These are phyloP conservation scores for Myriangium duriaei DNA, from an alignment of 2,329 filamentous ascomycete genomes.

Conservation along the genomic window DNA sequence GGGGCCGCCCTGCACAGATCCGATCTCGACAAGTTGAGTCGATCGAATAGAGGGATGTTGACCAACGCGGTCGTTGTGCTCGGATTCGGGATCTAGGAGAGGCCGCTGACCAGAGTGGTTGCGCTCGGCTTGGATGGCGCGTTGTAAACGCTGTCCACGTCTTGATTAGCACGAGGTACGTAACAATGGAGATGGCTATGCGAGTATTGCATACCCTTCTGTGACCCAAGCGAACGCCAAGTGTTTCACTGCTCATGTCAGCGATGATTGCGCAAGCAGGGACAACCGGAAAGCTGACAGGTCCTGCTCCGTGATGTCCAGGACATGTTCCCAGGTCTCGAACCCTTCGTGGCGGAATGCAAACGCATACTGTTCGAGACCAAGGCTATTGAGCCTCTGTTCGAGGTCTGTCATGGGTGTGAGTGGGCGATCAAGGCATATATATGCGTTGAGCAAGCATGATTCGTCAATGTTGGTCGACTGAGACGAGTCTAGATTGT, in stretches of 20 bases:
- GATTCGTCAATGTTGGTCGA: too few species aligned
- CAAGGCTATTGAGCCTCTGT: constrained; percentile 59
- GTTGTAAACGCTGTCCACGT: constrained; percentile 57
- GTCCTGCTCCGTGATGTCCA: constrained; percentile 75
- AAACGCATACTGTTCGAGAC: constrained; percentile 64
- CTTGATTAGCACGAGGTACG: neutral
- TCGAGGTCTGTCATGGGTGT: constrained; percentile 48
- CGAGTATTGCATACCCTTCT: constrained; percentile 59
- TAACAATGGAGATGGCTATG: neutral
- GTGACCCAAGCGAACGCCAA: constrained; percentile 70
- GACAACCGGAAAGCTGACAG: too few species aligned
- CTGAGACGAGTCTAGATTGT: too few species aligned
- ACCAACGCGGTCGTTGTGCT: too few species aligned
- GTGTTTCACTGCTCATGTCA: constrained; percentile 56
- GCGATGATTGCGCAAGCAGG: too few species aligned
- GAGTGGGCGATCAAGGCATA: too few species aligned
- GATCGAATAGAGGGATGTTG: too few species aligned
- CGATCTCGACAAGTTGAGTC: too few species aligned
- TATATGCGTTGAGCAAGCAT: too few species aligned
- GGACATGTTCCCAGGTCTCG: constrained; percentile 70
- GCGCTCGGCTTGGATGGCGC: constrained; percentile 56
- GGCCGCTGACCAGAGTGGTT: too few species aligned
- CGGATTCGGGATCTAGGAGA: too few species aligned
- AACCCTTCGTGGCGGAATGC: constrained; percentile 67
- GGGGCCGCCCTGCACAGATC: too few species aligned